Base-by-base conservation (phyloP, 305 asterid species). In the Petunia hybrid region DNA sequence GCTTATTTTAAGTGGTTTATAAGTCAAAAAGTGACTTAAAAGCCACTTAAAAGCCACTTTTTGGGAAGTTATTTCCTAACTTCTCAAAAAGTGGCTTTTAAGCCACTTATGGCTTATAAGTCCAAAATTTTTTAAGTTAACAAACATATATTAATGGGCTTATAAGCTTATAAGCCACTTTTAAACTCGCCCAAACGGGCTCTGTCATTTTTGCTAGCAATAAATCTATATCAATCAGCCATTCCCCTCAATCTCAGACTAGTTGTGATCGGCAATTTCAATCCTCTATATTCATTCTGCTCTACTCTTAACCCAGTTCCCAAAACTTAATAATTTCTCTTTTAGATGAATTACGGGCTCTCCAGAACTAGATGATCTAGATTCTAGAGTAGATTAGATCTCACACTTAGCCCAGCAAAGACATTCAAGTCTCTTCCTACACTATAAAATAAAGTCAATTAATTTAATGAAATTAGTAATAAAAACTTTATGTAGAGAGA, bases 231-330 rank as follows among this genome's bases (percentile, higher is more conserved):
- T 35, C 61, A 71, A 48, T 12, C 9, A 48, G 35, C 36, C 48
- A 70, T 12, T 71, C 61, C 31, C 31, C 61, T 48, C 45, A 71
- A 48, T 46, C 51, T 71, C 77, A 71, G 48, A 71, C 61, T 71
- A 12, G 62, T 5, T 71, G 1, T 71, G 6, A 43, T 35, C 43
- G 48, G 35, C 13, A 42, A 71, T 48, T 48, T 3, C 61, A 71
- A 39, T 71, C 61, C 78, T 71, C 6, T 12, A 48, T 48, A 48
- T 43, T 12, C 61, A 35, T 71, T 46, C 35, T 35, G 12, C 77
- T 46, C 56, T 31, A 22, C 45, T 35, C 4, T 2, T 22, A 31
- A 71, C 1, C 31, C 31, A 71, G 45, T 35, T 35, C 62, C 16
- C 62, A 71, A 71, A 46, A 8, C 61, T 12, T 3, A 8, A 48